A percentile compares a stretch with the other conserved stretches of the same genome.
Evolutionary conservation across 2,329 filamentous ascomycete species (phyloP).

Genomic region (Colletotrichum theobromicola): DNA sequence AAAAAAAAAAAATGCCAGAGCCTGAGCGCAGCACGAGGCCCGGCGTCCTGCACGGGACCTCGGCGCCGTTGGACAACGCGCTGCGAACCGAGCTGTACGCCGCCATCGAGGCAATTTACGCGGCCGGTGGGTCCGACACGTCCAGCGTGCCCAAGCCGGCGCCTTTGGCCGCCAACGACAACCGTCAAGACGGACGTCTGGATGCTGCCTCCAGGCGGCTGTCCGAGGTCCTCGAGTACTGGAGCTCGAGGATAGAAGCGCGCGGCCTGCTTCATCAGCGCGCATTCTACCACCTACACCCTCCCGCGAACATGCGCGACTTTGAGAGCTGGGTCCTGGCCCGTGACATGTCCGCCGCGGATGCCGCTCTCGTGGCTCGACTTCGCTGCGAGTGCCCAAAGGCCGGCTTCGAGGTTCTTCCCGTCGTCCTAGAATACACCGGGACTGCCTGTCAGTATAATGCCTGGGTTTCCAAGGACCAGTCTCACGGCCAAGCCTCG

Average conservation of each 20-base stretch:
- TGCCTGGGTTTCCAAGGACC: not conserved
- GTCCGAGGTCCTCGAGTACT: not conserved
- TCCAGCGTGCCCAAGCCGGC: not conserved
- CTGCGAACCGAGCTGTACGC: not conserved
- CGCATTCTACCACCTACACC: slow-evolving; percentile 9
- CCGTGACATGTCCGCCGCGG: not conserved
- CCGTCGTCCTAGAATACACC: slow-evolving; percentile 12
- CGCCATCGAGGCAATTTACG: slow-evolving; percentile 13
- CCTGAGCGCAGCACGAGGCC: not conserved
- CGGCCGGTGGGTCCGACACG: not conserved
- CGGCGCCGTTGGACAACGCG: not conserved
- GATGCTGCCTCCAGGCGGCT: not conserved
- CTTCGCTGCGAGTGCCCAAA: not conserved
- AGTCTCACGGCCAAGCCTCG: not conserved
- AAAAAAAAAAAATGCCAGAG: slow-evolving; percentile 4
- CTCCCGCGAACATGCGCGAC: not conserved
- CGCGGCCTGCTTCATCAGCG: not conserved
- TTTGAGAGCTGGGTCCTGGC: not conserved
- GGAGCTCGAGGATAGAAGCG: not conserved
- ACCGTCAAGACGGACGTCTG: not conserved
- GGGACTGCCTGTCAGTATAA: slow-evolving; percentile 3
- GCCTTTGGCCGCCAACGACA: not conserved
- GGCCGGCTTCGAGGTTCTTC: slow-evolving; percentile 10
- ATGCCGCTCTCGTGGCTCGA: not conserved
- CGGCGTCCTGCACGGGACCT: not conserved